These are phyloP conservation scores for Phytophthora nicotianae DNA, from an alignment of 352 stramenopile species.

Conservation along the genomic window DNA sequence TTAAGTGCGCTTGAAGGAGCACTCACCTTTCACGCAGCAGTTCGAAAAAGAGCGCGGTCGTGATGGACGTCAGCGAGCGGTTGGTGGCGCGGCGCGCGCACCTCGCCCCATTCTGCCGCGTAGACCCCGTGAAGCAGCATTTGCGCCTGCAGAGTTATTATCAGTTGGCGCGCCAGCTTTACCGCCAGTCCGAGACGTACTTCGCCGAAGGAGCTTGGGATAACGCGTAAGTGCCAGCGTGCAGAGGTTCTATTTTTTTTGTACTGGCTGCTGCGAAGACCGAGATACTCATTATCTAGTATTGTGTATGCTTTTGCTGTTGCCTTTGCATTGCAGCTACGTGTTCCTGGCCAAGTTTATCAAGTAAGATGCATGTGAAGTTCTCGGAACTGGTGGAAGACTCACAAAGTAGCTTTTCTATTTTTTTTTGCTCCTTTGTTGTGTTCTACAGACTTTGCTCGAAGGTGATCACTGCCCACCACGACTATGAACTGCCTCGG, in stretches of 20 bases:
- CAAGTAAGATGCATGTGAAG: slow-evolving; percentile 52
- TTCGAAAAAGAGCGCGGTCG: slow-evolving; percentile 32
- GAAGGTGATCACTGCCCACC: slow-evolving; percentile 68
- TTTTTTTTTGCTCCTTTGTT: slow-evolving; percentile 22
- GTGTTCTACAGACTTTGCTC: slow-evolving; percentile 59
- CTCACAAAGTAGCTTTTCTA: slow-evolving; percentile 25
- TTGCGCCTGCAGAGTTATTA: slow-evolving; percentile 71
- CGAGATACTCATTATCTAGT: slow-evolving; percentile 3
- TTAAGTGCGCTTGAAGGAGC: slow-evolving; percentile 41
- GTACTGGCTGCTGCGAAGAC: slow-evolving; percentile 4
- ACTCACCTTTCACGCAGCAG: slow-evolving; percentile 18
- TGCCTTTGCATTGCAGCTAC: slow-evolving; percentile 48
- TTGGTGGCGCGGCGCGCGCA: slow-evolving; percentile 59
- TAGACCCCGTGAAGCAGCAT: slow-evolving; percentile 73
- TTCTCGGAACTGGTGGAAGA: slow-evolving; percentile 5
- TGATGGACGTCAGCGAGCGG: slow-evolving; percentile 56
- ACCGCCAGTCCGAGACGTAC: slow-evolving; percentile 77
- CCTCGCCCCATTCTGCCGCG: slow-evolving; percentile 60
- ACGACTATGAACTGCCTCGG: slow-evolving; percentile 58
- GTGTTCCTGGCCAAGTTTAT: slow-evolving; percentile 84
- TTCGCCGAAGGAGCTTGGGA: slow-evolving; percentile 64
- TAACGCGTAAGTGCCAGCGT: slow-evolving; percentile 61
- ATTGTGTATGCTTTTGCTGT: background rate
- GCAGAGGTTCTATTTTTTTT: slow-evolving; percentile 42
- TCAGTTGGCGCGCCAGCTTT: slow-evolving; percentile 75